Base-by-base conservation (phyloP, 2,329 filamentous ascomycete genomes). In the Diaporthe vexans region DNA sequence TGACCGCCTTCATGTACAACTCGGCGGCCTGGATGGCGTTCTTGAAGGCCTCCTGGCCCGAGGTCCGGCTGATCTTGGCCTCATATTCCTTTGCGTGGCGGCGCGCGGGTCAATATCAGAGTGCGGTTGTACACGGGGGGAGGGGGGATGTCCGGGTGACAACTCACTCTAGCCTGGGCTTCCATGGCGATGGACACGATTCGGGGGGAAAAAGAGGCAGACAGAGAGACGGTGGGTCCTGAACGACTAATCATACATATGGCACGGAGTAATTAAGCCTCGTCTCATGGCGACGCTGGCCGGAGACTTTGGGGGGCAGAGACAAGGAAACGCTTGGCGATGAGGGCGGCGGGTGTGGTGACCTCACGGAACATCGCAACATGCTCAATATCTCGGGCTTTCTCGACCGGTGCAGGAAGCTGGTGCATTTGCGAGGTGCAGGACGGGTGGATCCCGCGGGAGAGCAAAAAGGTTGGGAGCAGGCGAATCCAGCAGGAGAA, bases 11-110 rank as follows among this genome's bases (percentile, higher is more conserved):
- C 91, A 98, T 94, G 78, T 97, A 95, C 68, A 93, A 86, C 81
- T 98, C 95, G 29, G 92, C 93, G 6, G 94, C 94, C 77, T 88
- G 86, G 80, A 98, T 94, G 67, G 94, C 92, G 81, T 94, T 89
- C 69, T 91, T 86, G 72, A 98, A 87, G 57, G 94, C 95, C 78
- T 92, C 91, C 77, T 90, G 88, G 63, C 87, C 89, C 33, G 82
- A 81, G 51, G 90, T 85, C 75, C 82, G 81, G 75, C 85, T 82
- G 78, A 92, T 84, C 79, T 84, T 84, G 74, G 83, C 84, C 82
- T 91, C 90, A 76, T 86, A 86, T 82, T 85, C 87, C 90, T 91
- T 81, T 9, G 35, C 19, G 37, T 8, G 46, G 35, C 63, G 48
- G 35, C 63, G 48, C 29, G 19, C 19, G 11, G 19, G 69, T 76